These are phyloP conservation scores for Arachnopeziza araneosa DNA, from an alignment of 2,329 filamentous ascomycete genomes.

Conservation along the genomic window DNA sequence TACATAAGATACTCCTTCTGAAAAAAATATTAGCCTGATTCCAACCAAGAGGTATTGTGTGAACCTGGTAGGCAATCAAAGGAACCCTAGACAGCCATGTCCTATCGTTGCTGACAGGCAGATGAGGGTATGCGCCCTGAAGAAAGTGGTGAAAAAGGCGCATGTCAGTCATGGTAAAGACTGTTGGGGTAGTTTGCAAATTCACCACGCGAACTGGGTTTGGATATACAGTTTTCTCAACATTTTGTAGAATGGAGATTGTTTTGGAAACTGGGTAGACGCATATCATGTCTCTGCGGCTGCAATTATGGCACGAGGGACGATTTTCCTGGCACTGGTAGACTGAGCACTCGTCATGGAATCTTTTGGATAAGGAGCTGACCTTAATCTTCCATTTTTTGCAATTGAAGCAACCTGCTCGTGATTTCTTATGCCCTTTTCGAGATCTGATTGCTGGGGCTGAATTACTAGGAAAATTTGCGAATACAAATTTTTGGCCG, in stretches of 20 bases:
- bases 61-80: constrained; percentile 59
- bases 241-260: constrained; percentile 39
- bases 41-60: constrained; percentile 18
- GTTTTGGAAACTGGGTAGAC: constrained; percentile 54
- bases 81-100: constrained; percentile 65
- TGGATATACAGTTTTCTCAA: constrained; percentile 3
- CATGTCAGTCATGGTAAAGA: constrained; percentile 60
- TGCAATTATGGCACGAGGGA: constrained; percentile 58
- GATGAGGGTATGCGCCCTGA: constrained; percentile 54
- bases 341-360: neutral
- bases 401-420: neutral
- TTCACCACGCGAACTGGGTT: constrained; percentile 7
- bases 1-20: constrained; percentile 66
- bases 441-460: neutral
- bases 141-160: constrained; percentile 65
- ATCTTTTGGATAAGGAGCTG: neutral
- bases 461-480: neutral
- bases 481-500: neutral
- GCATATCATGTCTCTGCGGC: constrained; percentile 56
- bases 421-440: neutral
- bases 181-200: constrained; percentile 42
- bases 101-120: constrained; percentile 59
- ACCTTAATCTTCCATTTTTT: neutral
- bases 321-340: constrained; percentile 58
- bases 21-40: constrained; percentile 4